Percentiles rank a stretch among this genome's conserved stretches.
phyloP scores from a whole-genome alignment of 2,329 filamentous ascomycete species.

The Sclerotinia subarctica region DNA sequence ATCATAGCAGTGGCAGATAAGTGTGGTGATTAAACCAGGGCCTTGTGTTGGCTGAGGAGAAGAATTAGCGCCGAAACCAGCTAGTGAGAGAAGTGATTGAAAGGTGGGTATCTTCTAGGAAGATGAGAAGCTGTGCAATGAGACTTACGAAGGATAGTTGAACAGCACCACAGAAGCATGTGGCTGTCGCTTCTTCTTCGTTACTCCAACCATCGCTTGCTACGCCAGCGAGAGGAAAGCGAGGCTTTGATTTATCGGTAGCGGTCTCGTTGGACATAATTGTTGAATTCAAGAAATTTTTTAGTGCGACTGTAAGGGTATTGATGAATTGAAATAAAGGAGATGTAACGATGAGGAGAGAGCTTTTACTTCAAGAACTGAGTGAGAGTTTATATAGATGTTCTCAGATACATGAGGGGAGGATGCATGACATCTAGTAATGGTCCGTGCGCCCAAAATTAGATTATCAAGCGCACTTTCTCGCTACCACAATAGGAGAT shows the following conservation, averaged over 20 bases:
- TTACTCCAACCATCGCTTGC: conserved; percentile 46
- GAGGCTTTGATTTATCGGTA: conserved; percentile 30
- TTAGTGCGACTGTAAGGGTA: neutral
- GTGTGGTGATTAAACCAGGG: conserved; percentile 47
- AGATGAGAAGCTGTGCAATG: neutral
- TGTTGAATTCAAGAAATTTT: too few relatives aligned
- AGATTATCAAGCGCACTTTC: neutral
- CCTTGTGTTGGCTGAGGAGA: conserved; percentile 44
- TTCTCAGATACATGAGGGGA: neutral
- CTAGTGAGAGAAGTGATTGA: neutral
- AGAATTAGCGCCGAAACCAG: neutral
- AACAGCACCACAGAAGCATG: conserved; percentile 56
- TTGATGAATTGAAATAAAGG: neutral
- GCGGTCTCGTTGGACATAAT: neutral
- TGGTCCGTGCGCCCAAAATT: neutral
- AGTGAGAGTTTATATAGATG: neutral
- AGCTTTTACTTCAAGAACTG: too few relatives aligned
- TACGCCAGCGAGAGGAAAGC: conserved; percentile 42
- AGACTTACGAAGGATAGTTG: conserved; percentile 51
- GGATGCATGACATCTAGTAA: too few relatives aligned
- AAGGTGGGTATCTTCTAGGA: neutral
- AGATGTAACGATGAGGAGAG: neutral
- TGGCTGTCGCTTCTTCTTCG: conserved; percentile 51
- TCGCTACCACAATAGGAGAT: conserved; percentile 13
- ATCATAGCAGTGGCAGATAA: conserved; percentile 59